Base-by-base conservation (phyloP, 192 early-diverging fungal genomes). In the Backusella sp. region DNA sequence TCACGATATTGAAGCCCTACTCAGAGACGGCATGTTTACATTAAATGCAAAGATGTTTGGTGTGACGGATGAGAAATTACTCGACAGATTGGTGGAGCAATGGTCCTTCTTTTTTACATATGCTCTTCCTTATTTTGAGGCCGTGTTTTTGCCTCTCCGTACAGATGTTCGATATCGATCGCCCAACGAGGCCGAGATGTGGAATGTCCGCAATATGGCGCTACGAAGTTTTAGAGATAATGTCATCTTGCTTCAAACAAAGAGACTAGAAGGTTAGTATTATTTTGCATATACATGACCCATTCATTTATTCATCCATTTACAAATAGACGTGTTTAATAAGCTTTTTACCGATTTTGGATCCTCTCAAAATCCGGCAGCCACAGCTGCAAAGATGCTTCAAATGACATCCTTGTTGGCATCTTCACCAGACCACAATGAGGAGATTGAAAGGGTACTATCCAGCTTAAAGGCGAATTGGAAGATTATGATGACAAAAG, bases 41-140 rank as follows among this genome's bases (percentile, higher is more conserved):
- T 72, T 94, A 4, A 86, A 92, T 59, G 86, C 89, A 26, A 91
- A 90, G 68, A 85, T 92, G 68, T 88, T 88, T 19, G 85, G 86
- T 49, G 90, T 91, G 9, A 85, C 87, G 0, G 89, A 90, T 62
- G 93, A 94, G 62, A 89, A 80, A 21, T 72, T 94, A 41, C 84
- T 91, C 7, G 88, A 86, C 5, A 88, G 92, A 2, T 65, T 95
- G 42, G 91, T 92, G 3, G 89, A 91, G 39, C 87, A 91, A 41
- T 97, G 95, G 95, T 90, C 88, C 15, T 92, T 93, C 75, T 91
- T 93, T 76, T 93, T 91, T 73, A 90, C 91, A 9, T 93, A 92
- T 30, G 93, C 94, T 12, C 78, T 97, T 36, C 95, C 95, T 73
- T 94, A 93, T 70, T 84, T 97, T 70, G 92, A 97, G 75, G 95